Conservation (phyloP, 345 rosid genomes). For the Adansonia digitata region DNA sequence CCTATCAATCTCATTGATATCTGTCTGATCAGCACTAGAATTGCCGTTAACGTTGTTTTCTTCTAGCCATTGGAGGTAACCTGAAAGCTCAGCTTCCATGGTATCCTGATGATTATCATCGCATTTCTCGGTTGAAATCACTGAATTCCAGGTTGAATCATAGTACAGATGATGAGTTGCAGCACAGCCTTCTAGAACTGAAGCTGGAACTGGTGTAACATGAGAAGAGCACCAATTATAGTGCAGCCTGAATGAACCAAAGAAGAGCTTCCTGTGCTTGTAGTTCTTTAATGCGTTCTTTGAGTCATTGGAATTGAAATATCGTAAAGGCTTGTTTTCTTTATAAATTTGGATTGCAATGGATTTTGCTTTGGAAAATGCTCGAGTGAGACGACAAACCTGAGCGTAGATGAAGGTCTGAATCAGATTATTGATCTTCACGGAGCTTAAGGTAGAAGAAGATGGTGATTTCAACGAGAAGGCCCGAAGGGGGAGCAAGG, state of each 20-base stretch:
- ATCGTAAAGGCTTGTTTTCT: constrained; percentile 36
- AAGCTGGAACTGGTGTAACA: constrained; percentile 50
- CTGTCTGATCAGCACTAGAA: constrained; percentile 6
- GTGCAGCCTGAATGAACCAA: constrained; percentile 85
- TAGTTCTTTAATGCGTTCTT: constrained; percentile 34
- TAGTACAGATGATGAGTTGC: constrained; percentile 41
- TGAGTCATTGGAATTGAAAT: constrained; percentile 32
- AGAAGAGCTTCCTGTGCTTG: constrained; percentile 41
- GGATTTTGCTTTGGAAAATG: constrained; percentile 53
- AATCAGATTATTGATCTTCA: constrained; percentile 58
- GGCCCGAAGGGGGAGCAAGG: constrained; percentile 24
- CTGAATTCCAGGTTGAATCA: constrained; percentile 49
- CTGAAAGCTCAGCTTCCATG: constrained; percentile 41
- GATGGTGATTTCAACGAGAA: constrained; percentile 34
- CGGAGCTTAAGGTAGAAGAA: constrained; percentile 32
- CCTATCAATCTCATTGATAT: constrained; percentile 61
- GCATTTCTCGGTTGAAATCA: constrained; percentile 22
- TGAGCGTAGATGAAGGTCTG: constrained; percentile 55
- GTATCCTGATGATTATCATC: constrained; percentile 13
- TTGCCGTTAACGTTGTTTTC: constrained; percentile 29
- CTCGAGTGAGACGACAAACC: constrained; percentile 48
- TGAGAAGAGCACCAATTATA: constrained; percentile 92
- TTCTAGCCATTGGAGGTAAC: constrained; percentile 66
- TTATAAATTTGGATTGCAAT: constrained; percentile 40
- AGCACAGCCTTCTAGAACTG: constrained; percentile 37